These are phyloP conservation scores for Ustilago curta DNA, from an alignment of 1,284 basidiomycete species.

Conservation along the genomic window DNA sequence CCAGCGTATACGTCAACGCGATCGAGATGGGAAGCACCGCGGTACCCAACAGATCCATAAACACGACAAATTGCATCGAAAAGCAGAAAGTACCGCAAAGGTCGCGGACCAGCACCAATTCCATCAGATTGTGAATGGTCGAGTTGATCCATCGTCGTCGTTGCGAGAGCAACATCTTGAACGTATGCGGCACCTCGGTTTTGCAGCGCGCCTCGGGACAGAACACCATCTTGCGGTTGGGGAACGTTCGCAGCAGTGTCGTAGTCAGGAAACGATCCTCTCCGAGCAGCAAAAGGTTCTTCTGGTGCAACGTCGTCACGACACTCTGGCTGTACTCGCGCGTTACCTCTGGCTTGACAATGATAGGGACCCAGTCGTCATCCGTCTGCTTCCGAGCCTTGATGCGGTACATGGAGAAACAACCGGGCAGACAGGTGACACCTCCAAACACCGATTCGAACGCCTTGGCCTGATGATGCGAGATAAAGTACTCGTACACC, in stretches of 20 bases:
- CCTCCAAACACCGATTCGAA: constrained; percentile 99
- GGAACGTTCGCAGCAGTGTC: constrained; percentile 84
- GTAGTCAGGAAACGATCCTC: constrained; percentile 94
- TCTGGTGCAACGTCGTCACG: constrained; percentile 95
- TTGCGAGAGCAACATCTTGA: constrained; percentile 91
- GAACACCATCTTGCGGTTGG: constrained; percentile 96
- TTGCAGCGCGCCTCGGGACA: constrained; percentile 94
- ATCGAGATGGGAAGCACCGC: constrained; percentile 96
- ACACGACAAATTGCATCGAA: constrained; percentile 83
- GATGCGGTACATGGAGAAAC: constrained; percentile 99
- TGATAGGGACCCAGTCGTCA: constrained; percentile 97
- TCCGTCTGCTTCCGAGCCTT: constrained; percentile 85
- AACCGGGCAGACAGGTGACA: constrained; percentile 98
- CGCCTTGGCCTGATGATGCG: constrained; percentile 96
- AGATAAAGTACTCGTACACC: constrained; percentile 99
- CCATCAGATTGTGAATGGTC: constrained; percentile 99
- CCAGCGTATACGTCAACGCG: constrained; percentile 86
- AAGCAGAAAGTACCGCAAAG: constrained; percentile 79
- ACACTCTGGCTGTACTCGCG: constrained; percentile 95
- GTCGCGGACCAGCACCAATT: constrained; percentile 94
- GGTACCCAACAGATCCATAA: constrained; percentile 97
- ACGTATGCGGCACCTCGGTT: constrained; percentile 96
- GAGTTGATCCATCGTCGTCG: constrained; percentile 99
- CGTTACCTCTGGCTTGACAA: constrained; percentile 96
- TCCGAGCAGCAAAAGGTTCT: constrained; percentile 93